A percentile compares a stretch with the other conserved stretches of the same genome.
phyloP scores from a whole-genome alignment of 495 filamentous ascomycete genomes.

The Hypoxylon intermedium region DNA sequence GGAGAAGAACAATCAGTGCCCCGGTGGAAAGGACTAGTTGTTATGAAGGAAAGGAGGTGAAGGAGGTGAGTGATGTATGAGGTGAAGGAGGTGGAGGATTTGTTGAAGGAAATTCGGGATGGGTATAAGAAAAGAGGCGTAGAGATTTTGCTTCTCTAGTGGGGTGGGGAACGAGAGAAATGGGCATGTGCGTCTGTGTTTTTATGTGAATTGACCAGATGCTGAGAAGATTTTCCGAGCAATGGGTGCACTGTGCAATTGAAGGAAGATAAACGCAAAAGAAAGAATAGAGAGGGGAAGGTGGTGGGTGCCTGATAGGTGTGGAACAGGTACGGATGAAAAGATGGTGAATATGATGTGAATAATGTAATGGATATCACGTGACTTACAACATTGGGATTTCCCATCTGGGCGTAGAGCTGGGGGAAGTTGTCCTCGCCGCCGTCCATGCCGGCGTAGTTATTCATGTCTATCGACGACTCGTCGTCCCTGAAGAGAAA shows the following conservation, averaged over 20 bases:
- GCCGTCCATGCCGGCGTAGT: constrained; percentile 74
- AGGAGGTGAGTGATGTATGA: background rate
- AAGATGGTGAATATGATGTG: constrained; percentile 1
- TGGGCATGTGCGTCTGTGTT: too few relatives aligned
- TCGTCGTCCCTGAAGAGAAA: constrained; percentile 89
- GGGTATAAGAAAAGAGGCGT: too few relatives aligned
- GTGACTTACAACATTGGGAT: constrained; percentile 71
- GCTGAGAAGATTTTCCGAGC: too few relatives aligned
- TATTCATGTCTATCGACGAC: constrained; percentile 60
- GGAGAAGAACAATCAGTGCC: constrained; percentile 28
- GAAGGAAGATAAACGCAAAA: too few relatives aligned
- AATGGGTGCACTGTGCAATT: too few relatives aligned
- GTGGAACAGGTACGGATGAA: background rate
- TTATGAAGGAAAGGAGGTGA: constrained; percentile 26
- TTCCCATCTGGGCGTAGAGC: constrained; percentile 72
- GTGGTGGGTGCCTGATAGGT: too few relatives aligned
- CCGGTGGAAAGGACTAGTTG: constrained; percentile 7
- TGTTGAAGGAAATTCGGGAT: too few relatives aligned
- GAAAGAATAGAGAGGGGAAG: too few relatives aligned
- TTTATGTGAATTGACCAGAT: too few relatives aligned
- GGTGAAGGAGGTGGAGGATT: too few relatives aligned
- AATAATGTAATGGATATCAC: constrained; percentile 11
- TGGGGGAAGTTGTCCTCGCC: constrained; percentile 86
- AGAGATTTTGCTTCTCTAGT: too few relatives aligned
- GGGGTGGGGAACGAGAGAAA: too few relatives aligned